Base-by-base conservation (phyloP, 805 yeast species). In the Ogataea haglerorum region DNA sequence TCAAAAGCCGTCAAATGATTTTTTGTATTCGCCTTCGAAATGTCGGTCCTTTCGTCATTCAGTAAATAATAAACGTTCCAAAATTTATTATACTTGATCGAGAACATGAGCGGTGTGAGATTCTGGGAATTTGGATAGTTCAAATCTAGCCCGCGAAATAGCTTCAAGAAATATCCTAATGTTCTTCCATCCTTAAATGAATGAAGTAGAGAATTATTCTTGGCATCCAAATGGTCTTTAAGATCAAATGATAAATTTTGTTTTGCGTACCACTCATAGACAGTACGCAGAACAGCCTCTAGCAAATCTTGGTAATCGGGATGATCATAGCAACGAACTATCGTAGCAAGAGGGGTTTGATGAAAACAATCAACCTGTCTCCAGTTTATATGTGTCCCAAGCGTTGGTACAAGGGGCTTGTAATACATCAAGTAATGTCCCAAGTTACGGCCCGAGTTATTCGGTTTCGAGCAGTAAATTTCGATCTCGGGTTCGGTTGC, bases 301-400 rank as follows among this genome's bases (percentile, higher is more conserved):
- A 86, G 62, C 51, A 86, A 54, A 3, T 54, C 54, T 2, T 67
- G 56, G 58, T 89, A 90, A 24, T 78, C 61, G 0, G 75, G 64
- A 48, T 85, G 89, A 57, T 89, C 96, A 60, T 90, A 90, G 48
- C 89, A 78, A 40, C 96, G 65, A 48, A 87, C 79, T 3, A 86
- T 62, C 2, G 87, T 73, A 60, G 84, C 78, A 8, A 91, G 63
- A 0, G 97, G 95, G 0, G 97, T 86, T 51, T 85, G 86, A 0
- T 81, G 77, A 44, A 74, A 77, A 10, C 53, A 47, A 56, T 90
- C 97, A 37, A 72, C 73, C 10, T 62, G 57, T 6, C 67, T 69
- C 97, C 97, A 91, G 52, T 85, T 70, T 5, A 89, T 64, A 31
- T 67, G 72, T 1, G 57, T 57, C 0, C 95, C 95, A 9, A 88